phyloP scores from a whole-genome alignment of 2,329 filamentous ascomycete genomes.

The Calonectria pseudoreteaudii region DNA sequence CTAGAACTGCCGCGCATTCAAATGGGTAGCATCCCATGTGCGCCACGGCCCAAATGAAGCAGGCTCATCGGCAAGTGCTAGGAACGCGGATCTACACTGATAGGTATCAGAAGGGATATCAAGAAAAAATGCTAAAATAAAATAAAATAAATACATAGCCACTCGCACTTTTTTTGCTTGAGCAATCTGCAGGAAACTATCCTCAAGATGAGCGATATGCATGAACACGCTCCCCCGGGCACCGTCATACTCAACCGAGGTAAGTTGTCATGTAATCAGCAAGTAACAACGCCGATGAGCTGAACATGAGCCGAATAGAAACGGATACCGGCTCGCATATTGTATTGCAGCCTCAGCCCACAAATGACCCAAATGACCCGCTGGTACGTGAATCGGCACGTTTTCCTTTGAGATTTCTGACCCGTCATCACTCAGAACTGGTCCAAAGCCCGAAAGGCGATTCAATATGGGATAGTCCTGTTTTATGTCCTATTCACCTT shows the following conservation, averaged over 20 bases:
- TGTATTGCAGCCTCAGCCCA: neutral
- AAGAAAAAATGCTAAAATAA: neutral
- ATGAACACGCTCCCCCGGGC: neutral
- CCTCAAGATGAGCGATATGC: neutral
- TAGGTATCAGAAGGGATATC: neutral
- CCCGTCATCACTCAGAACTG: constrained; percentile 9
- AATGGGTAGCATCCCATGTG: neutral
- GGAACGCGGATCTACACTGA: neutral
- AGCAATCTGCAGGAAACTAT: neutral
- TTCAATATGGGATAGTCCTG: constrained; percentile 64
- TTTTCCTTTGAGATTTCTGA: neutral
- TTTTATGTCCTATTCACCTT: constrained; percentile 75
- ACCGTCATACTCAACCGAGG: neutral
- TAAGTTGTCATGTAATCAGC: neutral
- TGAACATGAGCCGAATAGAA: neutral
- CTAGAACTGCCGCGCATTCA: neutral
- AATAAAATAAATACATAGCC: neutral
- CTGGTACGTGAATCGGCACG: neutral
- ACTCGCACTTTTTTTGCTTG: neutral
- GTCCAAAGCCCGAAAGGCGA: constrained; percentile 21
- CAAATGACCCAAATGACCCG: neutral
- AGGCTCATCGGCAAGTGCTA: neutral
- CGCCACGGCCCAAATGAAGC: neutral
- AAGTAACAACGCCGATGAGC: neutral
- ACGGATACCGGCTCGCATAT: neutral